These are phyloP conservation scores for Kandelia obovata DNA, from an alignment of 345 rosid genomes.

Conservation along the genomic window DNA sequence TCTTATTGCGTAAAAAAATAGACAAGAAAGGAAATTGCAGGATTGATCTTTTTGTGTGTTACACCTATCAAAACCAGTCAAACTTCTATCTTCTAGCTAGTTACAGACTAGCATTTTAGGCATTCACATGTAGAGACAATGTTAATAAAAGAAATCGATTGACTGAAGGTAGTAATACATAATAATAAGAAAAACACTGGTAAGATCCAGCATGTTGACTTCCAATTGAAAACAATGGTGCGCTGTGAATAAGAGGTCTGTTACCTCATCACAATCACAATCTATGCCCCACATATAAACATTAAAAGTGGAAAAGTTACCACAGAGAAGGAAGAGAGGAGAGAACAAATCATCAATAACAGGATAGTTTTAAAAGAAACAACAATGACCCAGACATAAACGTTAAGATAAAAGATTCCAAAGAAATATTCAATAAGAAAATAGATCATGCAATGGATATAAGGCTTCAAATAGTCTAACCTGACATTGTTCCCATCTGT, in stretches of 20 bases:
- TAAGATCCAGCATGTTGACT: no score
- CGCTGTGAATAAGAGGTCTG: no score
- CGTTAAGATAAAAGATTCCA: not conserved
- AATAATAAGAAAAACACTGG: no score
- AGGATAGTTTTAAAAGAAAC: not conserved
- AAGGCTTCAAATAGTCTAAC: slow-evolving; percentile 28
- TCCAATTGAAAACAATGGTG: no score
- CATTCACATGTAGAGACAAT: not conserved
- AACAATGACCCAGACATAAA: slow-evolving; percentile 13
- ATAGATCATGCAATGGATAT: not conserved
- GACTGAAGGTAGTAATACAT: no score
- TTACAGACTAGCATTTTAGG: no score
- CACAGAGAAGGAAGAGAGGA: slow-evolving; percentile 1
- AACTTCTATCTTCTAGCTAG: not conserved
- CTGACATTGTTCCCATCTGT: slow-evolving; percentile 42
- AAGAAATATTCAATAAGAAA: not conserved
- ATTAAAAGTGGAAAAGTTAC: not conserved
- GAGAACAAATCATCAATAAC: slow-evolving; percentile 1
- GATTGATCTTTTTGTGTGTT: no score
- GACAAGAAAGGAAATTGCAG: no score
- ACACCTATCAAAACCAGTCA: not conserved
- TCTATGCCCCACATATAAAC: not conserved
- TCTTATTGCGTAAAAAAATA: no score
- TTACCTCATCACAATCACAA: no score
- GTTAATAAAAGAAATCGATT: not conserved